A percentile compares a stretch with the other conserved stretches of the same genome.
These are phyloP conservation scores for Umbellularia californica DNA, from an alignment of 164 flowering plant genomes.

Conservation along the genomic window DNA sequence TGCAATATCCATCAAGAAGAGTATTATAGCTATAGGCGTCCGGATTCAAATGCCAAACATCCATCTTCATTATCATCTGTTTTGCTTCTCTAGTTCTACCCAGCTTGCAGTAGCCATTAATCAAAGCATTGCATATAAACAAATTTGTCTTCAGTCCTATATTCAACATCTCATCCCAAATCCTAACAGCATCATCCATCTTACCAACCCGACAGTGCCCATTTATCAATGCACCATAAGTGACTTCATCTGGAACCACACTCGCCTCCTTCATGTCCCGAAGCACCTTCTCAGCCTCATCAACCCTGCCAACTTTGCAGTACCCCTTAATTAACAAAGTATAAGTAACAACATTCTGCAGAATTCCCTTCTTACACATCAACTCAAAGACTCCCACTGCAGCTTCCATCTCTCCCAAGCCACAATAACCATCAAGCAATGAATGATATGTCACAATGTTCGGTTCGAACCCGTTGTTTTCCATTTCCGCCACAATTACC, in stretches of 20 bases:
- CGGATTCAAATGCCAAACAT: constrained; percentile 47
- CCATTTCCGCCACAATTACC: constrained; percentile 56
- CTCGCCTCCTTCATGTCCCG: constrained; percentile 32
- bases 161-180: constrained; percentile 59
- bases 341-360: constrained; percentile 49
- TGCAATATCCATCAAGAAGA: constrained; percentile 72
- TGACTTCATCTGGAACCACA: constrained; percentile 52
- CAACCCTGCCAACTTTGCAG: constrained; percentile 51
- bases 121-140: constrained; percentile 60
- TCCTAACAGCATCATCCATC: constrained; percentile 68
- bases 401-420: constrained; percentile 48
- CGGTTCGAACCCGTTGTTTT: constrained; percentile 51
- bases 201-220: constrained; percentile 62
- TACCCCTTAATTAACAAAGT: constrained; percentile 71
- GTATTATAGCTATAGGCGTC: constrained; percentile 71
- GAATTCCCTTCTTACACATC: constrained; percentile 54
- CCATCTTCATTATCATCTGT: constrained; percentile 40
- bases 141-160: constrained; percentile 57
- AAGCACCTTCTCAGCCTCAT: constrained; percentile 65
- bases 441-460: constrained; percentile 64
- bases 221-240: constrained; percentile 65
- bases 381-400: constrained; percentile 43
- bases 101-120: constrained; percentile 74
- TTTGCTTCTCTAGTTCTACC: constrained; percentile 58
- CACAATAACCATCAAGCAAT: constrained; percentile 70